These are phyloP conservation scores for Pyricularia grisea DNA, from an alignment of 2,329 filamentous ascomycete genomes.

Conservation along the genomic window DNA sequence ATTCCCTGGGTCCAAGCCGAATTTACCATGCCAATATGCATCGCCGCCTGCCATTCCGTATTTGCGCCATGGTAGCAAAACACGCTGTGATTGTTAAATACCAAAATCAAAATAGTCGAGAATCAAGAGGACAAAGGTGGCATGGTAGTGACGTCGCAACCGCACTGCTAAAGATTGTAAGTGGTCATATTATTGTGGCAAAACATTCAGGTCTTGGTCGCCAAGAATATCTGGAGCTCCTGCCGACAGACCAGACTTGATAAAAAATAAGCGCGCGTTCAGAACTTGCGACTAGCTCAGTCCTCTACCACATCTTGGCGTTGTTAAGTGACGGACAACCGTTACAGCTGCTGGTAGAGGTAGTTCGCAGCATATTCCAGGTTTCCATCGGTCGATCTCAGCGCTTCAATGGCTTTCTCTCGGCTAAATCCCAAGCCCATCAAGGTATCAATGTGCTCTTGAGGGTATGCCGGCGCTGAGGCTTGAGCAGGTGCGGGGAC, in stretches of 20 bases:
- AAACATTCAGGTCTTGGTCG: not conserved
- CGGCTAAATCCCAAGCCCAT: slow-evolving; percentile 68
- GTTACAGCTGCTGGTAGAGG: slow-evolving; percentile 42
- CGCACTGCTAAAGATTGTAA: not conserved
- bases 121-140: not conserved
- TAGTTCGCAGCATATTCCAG: slow-evolving; percentile 81
- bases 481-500: slow-evolving; percentile 18
- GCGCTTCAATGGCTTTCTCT: slow-evolving; percentile 66
- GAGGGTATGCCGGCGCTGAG: slow-evolving; percentile 31
- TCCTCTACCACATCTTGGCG: not conserved
- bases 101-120: not conserved
- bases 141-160: not conserved
- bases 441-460: slow-evolving; percentile 66
- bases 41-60: not conserved
- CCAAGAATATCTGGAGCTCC: not conserved
- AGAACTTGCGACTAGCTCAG: not conserved
- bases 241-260: not conserved
- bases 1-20: not conserved
- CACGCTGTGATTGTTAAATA: not conserved
- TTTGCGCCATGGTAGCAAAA: not conserved
- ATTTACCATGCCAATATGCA: not conserved
- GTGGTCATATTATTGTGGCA: not conserved
- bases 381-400: slow-evolving; percentile 77
- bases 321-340: not conserved
- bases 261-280: not conserved